These are phyloP conservation scores for Phalaenopsis equestris DNA, from an alignment of 106 monocot species.

Conservation along the genomic window DNA sequence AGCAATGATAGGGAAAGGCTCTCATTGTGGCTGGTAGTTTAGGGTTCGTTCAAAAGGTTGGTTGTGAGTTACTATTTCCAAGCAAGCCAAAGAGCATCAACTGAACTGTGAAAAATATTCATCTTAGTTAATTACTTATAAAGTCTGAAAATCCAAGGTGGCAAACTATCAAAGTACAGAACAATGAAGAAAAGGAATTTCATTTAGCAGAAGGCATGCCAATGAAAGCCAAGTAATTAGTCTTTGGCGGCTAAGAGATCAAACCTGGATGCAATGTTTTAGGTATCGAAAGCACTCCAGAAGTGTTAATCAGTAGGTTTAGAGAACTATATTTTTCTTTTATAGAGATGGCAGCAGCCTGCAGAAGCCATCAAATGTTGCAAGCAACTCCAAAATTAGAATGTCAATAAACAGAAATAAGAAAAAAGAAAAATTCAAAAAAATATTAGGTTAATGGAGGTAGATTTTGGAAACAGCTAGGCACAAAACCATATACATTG, in stretches of 20 bases:
- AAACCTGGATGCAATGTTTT: slow-evolving; percentile 80
- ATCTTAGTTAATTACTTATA: neutral
- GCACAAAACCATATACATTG: neutral
- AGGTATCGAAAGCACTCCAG: slow-evolving; percentile 85
- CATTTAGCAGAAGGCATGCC: neutral
- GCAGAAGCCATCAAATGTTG: slow-evolving; percentile 6
- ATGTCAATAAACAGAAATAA: neutral
- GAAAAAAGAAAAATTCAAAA: neutral
- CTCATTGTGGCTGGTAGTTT: neutral
- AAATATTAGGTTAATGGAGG: neutral
- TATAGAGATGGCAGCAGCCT: slow-evolving; percentile 59
- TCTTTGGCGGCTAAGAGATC: neutral
- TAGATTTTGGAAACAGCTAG: neutral
- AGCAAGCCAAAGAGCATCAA: neutral
- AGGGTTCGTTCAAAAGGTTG: neutral
- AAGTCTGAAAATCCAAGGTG: neutral
- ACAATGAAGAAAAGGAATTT: neutral
- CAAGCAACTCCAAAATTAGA: neutral
- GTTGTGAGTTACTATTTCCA: neutral
- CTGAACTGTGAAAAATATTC: neutral
- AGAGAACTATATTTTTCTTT: slow-evolving; percentile 50
- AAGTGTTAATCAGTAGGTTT: slow-evolving; percentile 88
- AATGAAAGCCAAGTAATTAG: neutral
- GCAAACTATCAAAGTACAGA: neutral
- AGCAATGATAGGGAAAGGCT: no score